These are phyloP conservation scores for Leccinum fallax DNA, from an alignment of 1,284 basidiomycete species.

Conservation along the genomic window DNA sequence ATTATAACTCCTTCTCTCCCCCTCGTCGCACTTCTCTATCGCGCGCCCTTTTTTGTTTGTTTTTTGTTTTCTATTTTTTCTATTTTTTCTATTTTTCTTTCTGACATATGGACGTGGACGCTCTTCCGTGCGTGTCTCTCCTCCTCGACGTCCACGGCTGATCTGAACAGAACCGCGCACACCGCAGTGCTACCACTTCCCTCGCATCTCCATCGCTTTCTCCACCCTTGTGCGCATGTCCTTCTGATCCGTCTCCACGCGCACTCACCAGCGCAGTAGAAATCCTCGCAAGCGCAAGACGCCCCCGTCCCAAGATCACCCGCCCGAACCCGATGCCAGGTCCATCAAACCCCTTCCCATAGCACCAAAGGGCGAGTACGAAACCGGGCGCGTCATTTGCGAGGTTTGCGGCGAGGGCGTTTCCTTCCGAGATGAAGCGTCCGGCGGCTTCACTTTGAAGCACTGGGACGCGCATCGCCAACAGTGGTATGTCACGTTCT, in stretches of 20 bases:
- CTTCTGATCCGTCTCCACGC: constrained; percentile 23
- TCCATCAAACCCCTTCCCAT: constrained; percentile 18
- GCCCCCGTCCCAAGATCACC: constrained; percentile 30
- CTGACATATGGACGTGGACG: constrained; percentile 23
- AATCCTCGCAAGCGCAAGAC: constrained; percentile 48
- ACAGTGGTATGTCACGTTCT: constrained; percentile 49
- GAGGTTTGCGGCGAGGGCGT: constrained; percentile 59
- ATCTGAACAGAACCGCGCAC: constrained; percentile 21
- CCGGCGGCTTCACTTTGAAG: constrained; percentile 62
- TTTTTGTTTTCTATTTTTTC: constrained; percentile 3
- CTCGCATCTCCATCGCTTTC: constrained; percentile 15
- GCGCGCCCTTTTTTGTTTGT: constrained; percentile 3
- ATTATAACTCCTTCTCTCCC: constrained; percentile 34
- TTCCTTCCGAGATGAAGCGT: constrained; percentile 62
- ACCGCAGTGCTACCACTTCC: constrained; percentile 16
- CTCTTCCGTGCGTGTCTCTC: constrained; percentile 22
- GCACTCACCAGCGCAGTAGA: constrained; percentile 18
- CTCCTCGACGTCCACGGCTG: constrained; percentile 7
- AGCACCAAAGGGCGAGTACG: constrained; percentile 47
- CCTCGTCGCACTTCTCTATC: constrained; percentile 13
- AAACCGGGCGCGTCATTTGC: constrained; percentile 64
- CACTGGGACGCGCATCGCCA: constrained; percentile 69
- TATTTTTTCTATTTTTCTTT: constrained; percentile 1
- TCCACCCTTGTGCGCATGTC: constrained; percentile 23
- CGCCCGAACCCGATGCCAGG: constrained; percentile 22